Base-by-base conservation (phyloP, 1,284 basidiomycete species). In the Sphaerobolus stellatus region DNA sequence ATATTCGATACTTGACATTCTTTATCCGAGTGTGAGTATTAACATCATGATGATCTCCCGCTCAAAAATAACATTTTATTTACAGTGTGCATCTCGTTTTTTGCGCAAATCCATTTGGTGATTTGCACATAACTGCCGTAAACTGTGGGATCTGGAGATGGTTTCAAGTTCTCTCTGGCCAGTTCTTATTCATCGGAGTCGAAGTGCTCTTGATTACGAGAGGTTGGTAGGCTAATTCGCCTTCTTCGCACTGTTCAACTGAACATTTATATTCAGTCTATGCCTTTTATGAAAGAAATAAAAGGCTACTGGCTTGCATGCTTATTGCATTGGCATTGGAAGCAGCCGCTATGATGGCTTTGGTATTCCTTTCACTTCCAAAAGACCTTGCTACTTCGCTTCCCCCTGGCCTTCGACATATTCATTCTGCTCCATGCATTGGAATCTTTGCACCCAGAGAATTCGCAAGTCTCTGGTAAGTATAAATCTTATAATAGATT, bases 381-480 rank as follows among this genome's bases (percentile, higher is more conserved):
- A 46, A 36, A 27, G 51, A 38, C 25, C 43, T 47, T 22, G 41
- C 22, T 20, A 44, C 9, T 9, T 28, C 43, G 4, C 40, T 48
- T 9, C 9, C 44, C 18, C 30, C 29, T 31, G 36, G 28, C n/a
- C 27, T 53, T 30, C 16, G 18, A 5, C 27, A 53, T 38, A 53
- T 53, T 20, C 43, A 53, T 38, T 34, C 51, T 38, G 51, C 51
- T 24, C 51, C 51, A 11, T 53, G 51, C 31, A 27, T 53, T 38
- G 51, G 51, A 16, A 38, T 53, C 28, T 30, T 41, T 22, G 27
- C 30, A 20, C 44, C 51, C 5, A 53, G 36, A 48, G 13, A 30
- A n/a, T 33, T 53, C 22, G 34, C 51, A 18, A 53, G 51, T 27
- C 45, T 53, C 43, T 53, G 51, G 51, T 53, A 18, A 25, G 51